A percentile compares a stretch with the other conserved stretches of the same genome.
Conservation (phyloP, 208 protist genomes). For the Trypanosoma congolense region DNA sequence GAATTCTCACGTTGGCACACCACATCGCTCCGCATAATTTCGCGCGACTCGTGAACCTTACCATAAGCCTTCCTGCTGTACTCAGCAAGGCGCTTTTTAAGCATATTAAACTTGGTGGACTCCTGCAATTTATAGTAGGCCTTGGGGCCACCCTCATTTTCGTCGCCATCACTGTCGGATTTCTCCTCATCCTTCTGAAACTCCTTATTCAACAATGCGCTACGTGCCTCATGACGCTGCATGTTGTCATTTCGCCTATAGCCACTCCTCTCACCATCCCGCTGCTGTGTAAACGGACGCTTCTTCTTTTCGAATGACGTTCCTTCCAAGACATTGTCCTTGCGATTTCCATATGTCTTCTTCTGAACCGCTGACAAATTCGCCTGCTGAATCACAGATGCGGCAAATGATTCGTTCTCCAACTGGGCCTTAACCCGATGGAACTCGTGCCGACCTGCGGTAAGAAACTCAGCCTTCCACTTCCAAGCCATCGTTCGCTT, state of each 20-base stretch:
- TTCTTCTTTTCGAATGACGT: conserved; percentile 77
- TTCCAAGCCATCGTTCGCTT: conserved; percentile 98
- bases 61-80: conserved; percentile 97
- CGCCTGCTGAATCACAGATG: conserved; percentile 69
- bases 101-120: conserved; percentile 88
- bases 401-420: conserved; percentile 92
- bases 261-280: conserved; percentile 36
- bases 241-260: conserved; percentile 65
- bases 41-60: conserved; percentile 92
- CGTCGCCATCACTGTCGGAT: conserved; percentile 32
- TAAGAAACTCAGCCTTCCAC: conserved; percentile 98
- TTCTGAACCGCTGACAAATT: conserved; percentile 86
- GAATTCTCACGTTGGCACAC: conserved; percentile 99
- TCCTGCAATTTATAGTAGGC: conserved; percentile 85
- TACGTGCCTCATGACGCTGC: conserved; percentile 58
- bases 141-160: conserved; percentile 50
- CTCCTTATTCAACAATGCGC: conserved; percentile 55
- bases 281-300: conserved; percentile 25
- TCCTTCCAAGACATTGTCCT: conserved; percentile 87
- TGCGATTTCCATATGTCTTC: conserved; percentile 88
- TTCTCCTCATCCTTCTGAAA: conserved; percentile 21
- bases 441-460: conserved; percentile 93
- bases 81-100: conserved; percentile 94
- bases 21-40: conserved; percentile 88
- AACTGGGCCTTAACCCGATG: conserved; percentile 94